Evolutionary conservation across 1,284 basidiomycete species (phyloP), one percentile per base, ranked within the genome.

Genomic region (Ceratobasidium theobromae): DNA sequence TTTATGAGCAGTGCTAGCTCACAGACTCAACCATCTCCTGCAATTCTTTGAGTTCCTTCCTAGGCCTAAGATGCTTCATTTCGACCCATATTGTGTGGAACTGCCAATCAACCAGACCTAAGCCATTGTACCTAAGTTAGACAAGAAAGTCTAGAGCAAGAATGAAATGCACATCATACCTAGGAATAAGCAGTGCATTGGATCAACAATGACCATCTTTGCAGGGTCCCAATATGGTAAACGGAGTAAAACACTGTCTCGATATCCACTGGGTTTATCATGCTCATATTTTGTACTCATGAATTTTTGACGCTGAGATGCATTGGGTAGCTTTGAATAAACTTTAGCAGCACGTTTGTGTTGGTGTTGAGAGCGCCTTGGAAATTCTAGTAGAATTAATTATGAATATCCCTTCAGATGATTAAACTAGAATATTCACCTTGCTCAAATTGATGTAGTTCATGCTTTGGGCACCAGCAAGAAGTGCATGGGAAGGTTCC

Each of bases 181-280:
- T 12, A 70, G 51, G 23, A 71, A 57, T 6, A 69, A 32, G 49
- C 69, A 69, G 52, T 71, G 70, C 69, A 71, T 71, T 6, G 66
- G 54, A 38, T 70, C 66, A 27, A 71, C 65, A 1, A 71, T 52
- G 8, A 58, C 18, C 67, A 69, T 68, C 0, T 14, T 23, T n/a
- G 64, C 23, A 1, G 70, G 33, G 52, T 71, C 69, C 57, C 70
- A 71, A 49, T 71, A 70, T 11, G 51, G 35, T 14, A 70, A 40
- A 1, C 68, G 25, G 12, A 53, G 23, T 2, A 69, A 28, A 23
- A 57, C 60, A 40, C 55, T 53, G 25, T 58, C 69, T 6, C 66
- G 32, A 5, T 52, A 43, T 1, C 66, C 66, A 53, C 18, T 35
- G 14, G 53, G 53, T n/a, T 54, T 41, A 11, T 21, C n/a, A n/a